Evolutionary conservation across 2,329 filamentous ascomycete genomes (phyloP), one percentile per base, ranked within the genome.

Genomic region (Calonectria hongkongensis): DNA sequence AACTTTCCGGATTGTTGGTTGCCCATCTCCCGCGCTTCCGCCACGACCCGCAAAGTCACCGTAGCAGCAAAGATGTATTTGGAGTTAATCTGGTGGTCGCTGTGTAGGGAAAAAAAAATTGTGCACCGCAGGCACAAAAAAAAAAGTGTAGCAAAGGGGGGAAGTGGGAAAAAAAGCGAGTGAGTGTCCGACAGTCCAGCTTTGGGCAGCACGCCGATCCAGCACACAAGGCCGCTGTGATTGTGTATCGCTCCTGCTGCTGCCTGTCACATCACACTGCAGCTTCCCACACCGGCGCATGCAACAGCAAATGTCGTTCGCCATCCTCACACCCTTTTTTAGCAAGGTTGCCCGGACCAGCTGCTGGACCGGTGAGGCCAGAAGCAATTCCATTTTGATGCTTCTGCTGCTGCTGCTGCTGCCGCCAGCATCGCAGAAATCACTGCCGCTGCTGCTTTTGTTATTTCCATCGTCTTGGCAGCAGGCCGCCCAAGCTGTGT

Each of bases 121-220:
- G 21, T 10, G n/a, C 8, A 48, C n/a, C 8, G 45, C 12, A 2
- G 8, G 43, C 7, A n/a, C 7, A 9, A 13, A 4, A 25, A 25
- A 25, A 25, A 10, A 48, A 48, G 5, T 1, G 21, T 9, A 7
- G 30, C 4, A 47, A 47, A 21, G n/a, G 18, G 10, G 7, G 43
- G n/a, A 7, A 8, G 43, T 9, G 18, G 6, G 43, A n/a, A 21
- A 2, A 21, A 18, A 21, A 21, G 21, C 21, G 43, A 47, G 45
- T 33, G 54, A 25, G 13, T n/a, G 33, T 58, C 18, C 4, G 12
- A 58, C 33, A n/a, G 13, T 12, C 54, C 54, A 60, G 36, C n/a
- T 18, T 13, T 41, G 54, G 54, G 54, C 54, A 60, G 36, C 54
- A 60, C 54, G 54, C 54, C 54, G 54, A 60, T 60, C 36, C 36